Percentiles rank a stretch among this genome's conserved stretches.
phyloP scores from a whole-genome alignment of 2,329 filamentous ascomycete genomes.

The Fusarium goolgardi region DNA sequence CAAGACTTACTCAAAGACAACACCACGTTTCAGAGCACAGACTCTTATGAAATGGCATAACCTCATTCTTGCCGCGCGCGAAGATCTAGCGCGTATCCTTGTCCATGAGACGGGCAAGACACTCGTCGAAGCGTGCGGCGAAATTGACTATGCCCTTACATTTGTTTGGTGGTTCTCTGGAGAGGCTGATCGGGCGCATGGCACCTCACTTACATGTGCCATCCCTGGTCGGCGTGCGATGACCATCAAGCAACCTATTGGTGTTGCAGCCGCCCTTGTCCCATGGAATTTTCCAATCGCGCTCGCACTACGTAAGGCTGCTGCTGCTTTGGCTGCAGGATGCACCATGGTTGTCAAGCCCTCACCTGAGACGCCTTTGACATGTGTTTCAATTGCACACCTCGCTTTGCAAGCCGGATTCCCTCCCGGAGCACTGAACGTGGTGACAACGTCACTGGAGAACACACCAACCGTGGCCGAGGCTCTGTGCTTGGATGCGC shows the following conservation, averaged over 20 bases:
- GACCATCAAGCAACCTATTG: conserved; percentile 69
- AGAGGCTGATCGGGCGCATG: conserved; percentile 57
- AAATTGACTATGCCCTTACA: conserved; percentile 65
- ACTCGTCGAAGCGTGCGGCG: conserved; percentile 63
- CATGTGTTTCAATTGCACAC: conserved; percentile 74
- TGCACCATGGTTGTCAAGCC: conserved; percentile 82
- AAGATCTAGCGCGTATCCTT: conserved; percentile 55
- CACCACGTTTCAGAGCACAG: conserved; percentile 50
- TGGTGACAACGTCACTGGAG: conserved; percentile 57
- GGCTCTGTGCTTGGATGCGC: conserved; percentile 58
- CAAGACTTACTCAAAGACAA: conserved; percentile 54
- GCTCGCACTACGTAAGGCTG: conserved; percentile 61
- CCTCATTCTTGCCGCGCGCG: conserved; percentile 50
- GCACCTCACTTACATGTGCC: conserved; percentile 67
- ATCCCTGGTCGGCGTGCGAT: conserved; percentile 65
- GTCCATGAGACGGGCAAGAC: conserved; percentile 68
- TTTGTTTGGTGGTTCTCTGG: conserved; percentile 69
- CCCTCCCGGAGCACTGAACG: conserved; percentile 75
- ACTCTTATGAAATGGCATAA: conserved; percentile 54
- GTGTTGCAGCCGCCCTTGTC: conserved; percentile 51
- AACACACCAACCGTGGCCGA: conserved; percentile 59
- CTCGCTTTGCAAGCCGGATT: conserved; percentile 78
- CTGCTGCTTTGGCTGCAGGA: conserved; percentile 74
- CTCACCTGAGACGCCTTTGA: conserved; percentile 79
- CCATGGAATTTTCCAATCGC: conserved; percentile 70